Conservation (phyloP, 805 yeast species). For the Debaryomyces hansenii region DNA sequence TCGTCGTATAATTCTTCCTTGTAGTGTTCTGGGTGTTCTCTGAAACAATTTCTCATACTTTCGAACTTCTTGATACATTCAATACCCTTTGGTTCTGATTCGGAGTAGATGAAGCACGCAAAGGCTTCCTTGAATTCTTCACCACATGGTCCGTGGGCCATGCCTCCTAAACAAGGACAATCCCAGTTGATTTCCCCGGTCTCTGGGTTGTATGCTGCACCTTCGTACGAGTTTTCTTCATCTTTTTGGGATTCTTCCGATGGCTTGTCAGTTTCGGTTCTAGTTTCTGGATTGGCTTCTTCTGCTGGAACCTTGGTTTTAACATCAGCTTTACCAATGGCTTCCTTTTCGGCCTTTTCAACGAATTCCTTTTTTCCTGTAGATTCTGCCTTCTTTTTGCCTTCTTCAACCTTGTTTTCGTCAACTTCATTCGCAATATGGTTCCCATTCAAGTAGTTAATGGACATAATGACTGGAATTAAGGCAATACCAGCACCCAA, state of each 20-base stretch:
- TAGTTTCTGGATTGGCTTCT: slow-evolving; percentile 5
- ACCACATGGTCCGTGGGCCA: slow-evolving; percentile 99
- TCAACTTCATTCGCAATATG: slow-evolving; percentile 7
- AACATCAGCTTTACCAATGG: slow-evolving; percentile 1
- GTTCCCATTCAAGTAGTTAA: slow-evolving; percentile 6
- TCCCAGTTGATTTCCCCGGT: slow-evolving; percentile 99
- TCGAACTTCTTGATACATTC: slow-evolving; percentile 92
- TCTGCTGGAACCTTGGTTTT: slow-evolving; percentile 3
- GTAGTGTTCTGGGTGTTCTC: slow-evolving; percentile 88
- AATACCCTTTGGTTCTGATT: slow-evolving; percentile 92
- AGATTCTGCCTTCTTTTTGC: slow-evolving; percentile 5
- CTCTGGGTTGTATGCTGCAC: slow-evolving; percentile 88
- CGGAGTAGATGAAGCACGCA: slow-evolving; percentile 91
- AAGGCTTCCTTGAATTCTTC: slow-evolving; percentile 64
- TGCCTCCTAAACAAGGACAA: slow-evolving; percentile 98
- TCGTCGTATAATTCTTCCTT: slow-evolving; percentile 87
- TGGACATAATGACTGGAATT: slow-evolving; percentile 11
- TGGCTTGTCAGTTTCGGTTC: not conserved
- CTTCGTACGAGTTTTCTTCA: slow-evolving; percentile 35
- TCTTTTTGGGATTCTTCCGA: slow-evolving; percentile 3
- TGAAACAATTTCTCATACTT: slow-evolving; percentile 92
- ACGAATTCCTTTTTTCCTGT: not conserved
- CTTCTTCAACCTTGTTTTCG: slow-evolving; percentile 8
- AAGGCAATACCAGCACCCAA: slow-evolving; percentile 11
- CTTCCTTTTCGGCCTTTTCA: slow-evolving; percentile 2